Evolutionary conservation across 2,329 filamentous ascomycete genomes (phyloP).

Genomic region (Alternaria novae-zelandiae): DNA sequence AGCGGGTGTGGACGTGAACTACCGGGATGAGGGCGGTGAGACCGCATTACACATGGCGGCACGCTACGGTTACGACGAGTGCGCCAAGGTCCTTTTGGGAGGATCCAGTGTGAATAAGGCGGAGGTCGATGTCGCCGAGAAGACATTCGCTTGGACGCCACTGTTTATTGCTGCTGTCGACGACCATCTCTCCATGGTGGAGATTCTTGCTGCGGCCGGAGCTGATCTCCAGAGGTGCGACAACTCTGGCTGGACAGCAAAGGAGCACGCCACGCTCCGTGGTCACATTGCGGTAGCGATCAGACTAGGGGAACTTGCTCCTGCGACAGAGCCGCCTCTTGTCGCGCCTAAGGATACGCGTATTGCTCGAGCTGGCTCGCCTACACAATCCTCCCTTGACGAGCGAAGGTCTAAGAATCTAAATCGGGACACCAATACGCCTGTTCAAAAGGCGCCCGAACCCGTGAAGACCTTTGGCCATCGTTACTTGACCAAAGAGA

Average conservation of each 20-base stretch:
- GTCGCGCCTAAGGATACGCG: slow-evolving; percentile 36
- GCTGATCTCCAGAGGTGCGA: slow-evolving; percentile 78
- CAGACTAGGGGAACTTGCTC: slow-evolving; percentile 66
- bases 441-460: slow-evolving; percentile 64
- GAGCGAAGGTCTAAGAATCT: slow-evolving; percentile 51
- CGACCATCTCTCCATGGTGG: slow-evolving; percentile 75
- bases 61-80: slow-evolving; percentile 82
- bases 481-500: slow-evolving; percentile 87
- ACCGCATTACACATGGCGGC: slow-evolving; percentile 92
- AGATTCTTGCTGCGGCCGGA: slow-evolving; percentile 78
- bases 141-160: slow-evolving; percentile 92
- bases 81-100: slow-evolving; percentile 75
- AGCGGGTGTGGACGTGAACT: slow-evolving; percentile 91
- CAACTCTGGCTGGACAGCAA: slow-evolving; percentile 90
- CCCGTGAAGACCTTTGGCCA: slow-evolving; percentile 96
- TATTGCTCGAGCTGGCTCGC: slow-evolving; percentile 48
- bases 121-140: slow-evolving; percentile 78
- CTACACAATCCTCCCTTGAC: slow-evolving; percentile 65
- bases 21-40: slow-evolving; percentile 87
- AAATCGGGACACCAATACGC: slow-evolving; percentile 46
- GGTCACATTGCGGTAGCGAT: slow-evolving; percentile 84
- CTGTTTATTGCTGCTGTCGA: slow-evolving; percentile 92
- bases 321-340: slow-evolving; percentile 37
- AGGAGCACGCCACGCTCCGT: slow-evolving; percentile 88
- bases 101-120: slow-evolving; percentile 74